Conservation (phyloP, 441 rosid genomes). For the Gossypium armourianum region DNA sequence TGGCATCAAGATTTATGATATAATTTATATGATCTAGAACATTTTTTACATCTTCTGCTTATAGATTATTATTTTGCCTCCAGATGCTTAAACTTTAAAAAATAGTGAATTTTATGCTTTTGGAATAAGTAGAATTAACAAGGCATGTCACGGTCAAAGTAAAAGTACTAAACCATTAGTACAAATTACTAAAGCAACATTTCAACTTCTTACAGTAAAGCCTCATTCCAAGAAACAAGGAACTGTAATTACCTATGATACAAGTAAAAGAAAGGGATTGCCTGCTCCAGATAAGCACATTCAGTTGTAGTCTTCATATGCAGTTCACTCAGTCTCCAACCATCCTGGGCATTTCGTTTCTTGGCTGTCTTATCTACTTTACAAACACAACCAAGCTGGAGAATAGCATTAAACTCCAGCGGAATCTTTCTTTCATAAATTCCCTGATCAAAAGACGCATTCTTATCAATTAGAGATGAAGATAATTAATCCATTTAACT, state of each 20-base stretch:
- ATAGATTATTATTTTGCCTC: neutral
- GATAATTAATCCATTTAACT: slow-evolving; percentile 6
- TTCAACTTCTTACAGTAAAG: slow-evolving; percentile 8
- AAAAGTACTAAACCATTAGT: slow-evolving; percentile 18
- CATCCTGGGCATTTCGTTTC: slow-evolving; percentile 60
- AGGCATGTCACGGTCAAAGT: neutral
- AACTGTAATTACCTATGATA: slow-evolving; percentile 59
- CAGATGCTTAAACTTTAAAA: neutral
- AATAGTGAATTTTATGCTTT: neutral
- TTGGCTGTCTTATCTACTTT: slow-evolving; percentile 63
- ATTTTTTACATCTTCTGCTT: neutral
- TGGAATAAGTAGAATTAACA: neutral
- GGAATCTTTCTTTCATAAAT: slow-evolving; percentile 81
- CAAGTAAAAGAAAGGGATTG: slow-evolving; percentile 71
- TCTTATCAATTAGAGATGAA: slow-evolving; percentile 18
- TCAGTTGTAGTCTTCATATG: slow-evolving; percentile 88
- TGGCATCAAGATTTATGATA: neutral
- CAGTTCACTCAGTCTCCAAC: slow-evolving; percentile 76
- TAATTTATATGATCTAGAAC: neutral
- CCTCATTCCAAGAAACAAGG: slow-evolving; percentile 4
- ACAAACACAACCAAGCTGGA: slow-evolving; percentile 91
- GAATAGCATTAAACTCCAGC: slow-evolving; percentile 61
- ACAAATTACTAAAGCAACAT: slow-evolving; percentile 7
- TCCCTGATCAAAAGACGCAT: slow-evolving; percentile 45
- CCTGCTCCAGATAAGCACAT: slow-evolving; percentile 67